A percentile compares a stretch with the other conserved stretches of the same genome.
Evolutionary conservation across 805 yeast genomes (phyloP).

Genomic region (Ogataea ramenticola): DNA sequence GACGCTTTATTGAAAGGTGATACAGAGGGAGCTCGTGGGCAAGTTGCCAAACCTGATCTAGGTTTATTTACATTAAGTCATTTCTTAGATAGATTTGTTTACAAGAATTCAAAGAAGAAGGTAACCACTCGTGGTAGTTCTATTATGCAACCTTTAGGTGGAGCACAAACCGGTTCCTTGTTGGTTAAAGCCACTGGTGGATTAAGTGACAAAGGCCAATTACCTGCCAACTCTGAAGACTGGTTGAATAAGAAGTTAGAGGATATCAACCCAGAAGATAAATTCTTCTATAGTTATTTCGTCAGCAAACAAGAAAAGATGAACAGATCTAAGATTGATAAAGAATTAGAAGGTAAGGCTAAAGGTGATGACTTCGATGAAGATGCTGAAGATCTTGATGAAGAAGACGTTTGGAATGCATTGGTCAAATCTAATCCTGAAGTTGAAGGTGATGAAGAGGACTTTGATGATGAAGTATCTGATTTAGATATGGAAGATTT

Average conservation of each 20-base stretch:
- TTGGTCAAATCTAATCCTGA: constrained; percentile 52
- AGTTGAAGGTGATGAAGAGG: constrained; percentile 42
- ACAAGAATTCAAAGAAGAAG: constrained; percentile 83
- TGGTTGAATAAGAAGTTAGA: constrained; percentile 65
- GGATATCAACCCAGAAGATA: constrained; percentile 78
- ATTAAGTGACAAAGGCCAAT: constrained; percentile 23
- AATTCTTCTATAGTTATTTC: constrained; percentile 83
- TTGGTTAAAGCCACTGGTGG: constrained; percentile 54
- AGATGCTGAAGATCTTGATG: constrained; percentile 40
- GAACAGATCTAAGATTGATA: constrained; percentile 31
- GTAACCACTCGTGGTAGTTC: constrained; percentile 74
- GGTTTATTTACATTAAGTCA: constrained; percentile 83
- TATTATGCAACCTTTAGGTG: constrained; percentile 96
- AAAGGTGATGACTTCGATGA: constrained; percentile 30
- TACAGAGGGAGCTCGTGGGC: constrained; percentile 18
- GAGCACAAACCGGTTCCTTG: constrained; percentile 64
- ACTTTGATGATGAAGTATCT: constrained; percentile 27
- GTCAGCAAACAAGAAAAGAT: constrained; percentile 45
- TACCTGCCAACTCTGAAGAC: constrained; percentile 78
- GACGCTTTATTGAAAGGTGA: constrained; percentile 47
- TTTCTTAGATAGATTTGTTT: constrained; percentile 92
- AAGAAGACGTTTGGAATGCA: constrained; percentile 54
- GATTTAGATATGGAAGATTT: constrained; percentile 33
- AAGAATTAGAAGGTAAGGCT: constrained; percentile 37
- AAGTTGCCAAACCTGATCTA: constrained; percentile 71